A percentile compares a stretch with the other conserved stretches of the same genome.
phyloP scores from a whole-genome alignment of 1,284 basidiomycete species.

The Irpex rosettiformis region DNA sequence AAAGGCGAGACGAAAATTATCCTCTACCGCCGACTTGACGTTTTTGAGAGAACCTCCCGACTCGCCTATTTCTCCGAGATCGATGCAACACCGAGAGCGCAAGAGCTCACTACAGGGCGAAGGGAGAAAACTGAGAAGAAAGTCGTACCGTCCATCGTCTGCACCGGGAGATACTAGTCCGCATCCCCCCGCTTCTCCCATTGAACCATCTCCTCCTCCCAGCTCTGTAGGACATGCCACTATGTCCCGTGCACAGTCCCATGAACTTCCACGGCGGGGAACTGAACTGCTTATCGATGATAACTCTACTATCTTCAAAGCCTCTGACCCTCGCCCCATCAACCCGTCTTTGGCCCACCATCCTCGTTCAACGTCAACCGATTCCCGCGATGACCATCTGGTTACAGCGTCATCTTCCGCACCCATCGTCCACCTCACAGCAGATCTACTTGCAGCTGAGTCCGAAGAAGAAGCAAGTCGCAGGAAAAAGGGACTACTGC shows the following conservation, averaged over 20 bases:
- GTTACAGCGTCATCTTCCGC: constrained; percentile 6
- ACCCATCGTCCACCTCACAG: not conserved
- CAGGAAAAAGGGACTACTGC: constrained; percentile 27
- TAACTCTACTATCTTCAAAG: not conserved
- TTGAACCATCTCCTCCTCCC: constrained; percentile 19
- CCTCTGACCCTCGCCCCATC: constrained; percentile 2
- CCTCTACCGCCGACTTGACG: not conserved
- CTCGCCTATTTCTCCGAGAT: constrained; percentile 3
- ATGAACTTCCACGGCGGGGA: constrained; percentile 7
- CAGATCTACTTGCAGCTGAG: not conserved
- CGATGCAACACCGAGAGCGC: constrained; percentile 8
- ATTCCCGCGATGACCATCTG: constrained; percentile 28
- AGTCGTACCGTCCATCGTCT: constrained; percentile 11
- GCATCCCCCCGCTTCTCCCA: constrained; percentile 11
- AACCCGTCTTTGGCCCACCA: constrained; percentile 15
- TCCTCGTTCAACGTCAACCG: constrained; percentile 39
- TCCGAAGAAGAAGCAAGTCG: constrained; percentile 15
- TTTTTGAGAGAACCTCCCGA: not conserved
- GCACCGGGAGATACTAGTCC: constrained; percentile 10
- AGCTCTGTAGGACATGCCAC: constrained; percentile 10
- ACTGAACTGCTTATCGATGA: not conserved
- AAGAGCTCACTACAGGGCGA: constrained; percentile 9
- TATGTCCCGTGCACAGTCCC: not conserved
- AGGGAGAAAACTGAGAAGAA: constrained; percentile 2
- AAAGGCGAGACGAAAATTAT: constrained; percentile 14